Evolutionary conservation across 257 asterid species (phyloP), one percentile per base, ranked within the genome.

Genomic region (Scutellaria baicalensis): DNA sequence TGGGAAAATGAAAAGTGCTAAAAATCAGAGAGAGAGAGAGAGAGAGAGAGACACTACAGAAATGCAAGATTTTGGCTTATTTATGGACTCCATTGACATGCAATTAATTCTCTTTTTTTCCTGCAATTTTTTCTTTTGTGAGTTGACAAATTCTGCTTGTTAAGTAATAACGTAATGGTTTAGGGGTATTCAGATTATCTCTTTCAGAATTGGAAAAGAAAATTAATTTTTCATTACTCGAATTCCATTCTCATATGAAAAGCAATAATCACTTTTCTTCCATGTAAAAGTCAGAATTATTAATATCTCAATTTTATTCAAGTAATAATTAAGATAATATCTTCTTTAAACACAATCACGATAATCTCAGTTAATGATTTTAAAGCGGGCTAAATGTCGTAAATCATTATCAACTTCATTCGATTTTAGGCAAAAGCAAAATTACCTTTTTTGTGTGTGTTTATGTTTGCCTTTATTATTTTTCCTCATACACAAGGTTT

Each of bases 21-120:
- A 5, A 52, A 44, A 45, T 14, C 54, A 52, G 77, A 51, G 79
- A 33, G 77, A 4, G 79, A 58, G 74, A 67, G 13, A 69, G 36
- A 12, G 14, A 23, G 6, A 11, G 49, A 69, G 50, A 58, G 66
- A 42, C 59, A 60, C 48, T 17, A 52, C 47, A n/a, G 27, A 33
- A 66, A 56, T 75, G 71, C 60, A 56, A 38, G 73, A 71, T 67
- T 68, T 67, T 6, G 42, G 39, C 62, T 11, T 64, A 73, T 80
- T 76, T 49, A 76, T 63, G 76, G 45, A 64, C 23, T 23, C 38
- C 9, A 6, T 39, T 14, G 23, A 27, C 64, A 51, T 62, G 70
- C 47, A 39, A 50, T 71, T 51, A 71, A 61, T 69, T 21, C 33
- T 39, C 49, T n/a, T 38, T 59, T 36, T 59, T 59, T 36, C 11